Conservation (phyloP, 2,329 filamentous ascomycete genomes). For the Fusarium sp. region DNA sequence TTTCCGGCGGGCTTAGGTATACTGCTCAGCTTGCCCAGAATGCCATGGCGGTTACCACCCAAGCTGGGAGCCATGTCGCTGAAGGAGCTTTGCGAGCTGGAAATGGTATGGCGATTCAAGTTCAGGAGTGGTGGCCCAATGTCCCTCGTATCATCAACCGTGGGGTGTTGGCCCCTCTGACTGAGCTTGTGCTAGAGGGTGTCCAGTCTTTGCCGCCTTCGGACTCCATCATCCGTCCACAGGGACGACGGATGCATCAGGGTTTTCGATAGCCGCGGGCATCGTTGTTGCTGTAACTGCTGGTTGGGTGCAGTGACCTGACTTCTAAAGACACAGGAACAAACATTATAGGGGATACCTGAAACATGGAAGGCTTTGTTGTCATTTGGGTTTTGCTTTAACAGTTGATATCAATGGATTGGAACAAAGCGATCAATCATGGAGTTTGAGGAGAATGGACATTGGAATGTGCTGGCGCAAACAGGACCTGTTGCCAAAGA, state of each 20-base stretch:
- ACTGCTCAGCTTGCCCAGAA: constrained; percentile 8
- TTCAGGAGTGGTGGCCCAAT: constrained; percentile 17
- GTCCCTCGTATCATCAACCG: not conserved
- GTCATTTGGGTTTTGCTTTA: not conserved
- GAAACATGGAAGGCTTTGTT: not conserved
- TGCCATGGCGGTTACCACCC: not conserved
- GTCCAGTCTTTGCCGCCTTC: constrained; percentile 20
- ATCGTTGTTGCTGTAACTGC: not conserved
- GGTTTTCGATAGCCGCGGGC: not conserved
- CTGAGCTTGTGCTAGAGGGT: constrained; percentile 23
- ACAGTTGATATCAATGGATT: not conserved
- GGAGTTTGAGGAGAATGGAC: not conserved
- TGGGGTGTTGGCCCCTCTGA: not conserved
- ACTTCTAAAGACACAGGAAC: not conserved
- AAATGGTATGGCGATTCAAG: not conserved
- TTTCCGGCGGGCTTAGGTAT: not conserved
- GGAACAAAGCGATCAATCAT: not conserved
- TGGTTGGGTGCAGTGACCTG: not conserved
- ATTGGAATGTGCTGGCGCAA: not conserved
- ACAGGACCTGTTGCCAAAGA: not conserved
- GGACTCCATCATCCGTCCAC: constrained; percentile 9
- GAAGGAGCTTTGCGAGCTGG: constrained; percentile 14
- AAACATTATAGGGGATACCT: not conserved
- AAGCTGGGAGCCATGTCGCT: constrained; percentile 6
- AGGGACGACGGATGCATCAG: constrained; percentile 1